phyloP scores from a whole-genome alignment of 1,284 basidiomycete genomes.

The Schizopora paradoxa region DNA sequence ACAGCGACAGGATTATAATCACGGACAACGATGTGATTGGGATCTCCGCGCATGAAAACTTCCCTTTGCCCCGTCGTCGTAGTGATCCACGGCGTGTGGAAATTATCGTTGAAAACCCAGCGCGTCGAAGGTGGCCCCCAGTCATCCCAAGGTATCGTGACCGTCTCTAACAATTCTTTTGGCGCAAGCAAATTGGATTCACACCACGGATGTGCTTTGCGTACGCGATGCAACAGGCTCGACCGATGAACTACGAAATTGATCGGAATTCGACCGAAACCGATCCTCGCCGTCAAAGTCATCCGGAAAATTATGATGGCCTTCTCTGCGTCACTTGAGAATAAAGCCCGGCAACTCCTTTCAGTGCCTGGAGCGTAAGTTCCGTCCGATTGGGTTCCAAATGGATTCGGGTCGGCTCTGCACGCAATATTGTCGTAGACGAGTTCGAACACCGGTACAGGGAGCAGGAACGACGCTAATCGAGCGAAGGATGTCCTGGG shows the following conservation, averaged over 20 bases:
- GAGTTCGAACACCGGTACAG: too few relatives aligned
- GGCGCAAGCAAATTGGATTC: background rate
- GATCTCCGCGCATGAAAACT: slow-evolving; percentile 24
- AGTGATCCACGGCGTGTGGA: slow-evolving; percentile 43
- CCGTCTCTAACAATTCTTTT: background rate
- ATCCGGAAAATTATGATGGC: slow-evolving; percentile 38
- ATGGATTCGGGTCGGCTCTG: slow-evolving; percentile 42
- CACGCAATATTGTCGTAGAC: too few relatives aligned
- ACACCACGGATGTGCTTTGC: slow-evolving; percentile 8
- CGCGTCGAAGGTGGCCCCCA: slow-evolving; percentile 41
- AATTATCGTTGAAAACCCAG: slow-evolving; percentile 36
- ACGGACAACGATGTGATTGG: slow-evolving; percentile 28
- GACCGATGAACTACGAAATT: slow-evolving; percentile 38
- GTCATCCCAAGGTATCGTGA: slow-evolving; percentile 31
- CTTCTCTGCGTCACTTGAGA: slow-evolving; percentile 30
- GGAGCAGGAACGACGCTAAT: slow-evolving; percentile 30
- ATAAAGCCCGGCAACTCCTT: slow-evolving; percentile 22
- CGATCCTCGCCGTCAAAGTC: slow-evolving; percentile 6
- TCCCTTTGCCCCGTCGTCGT: slow-evolving; percentile 42
- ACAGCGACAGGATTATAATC: slow-evolving; percentile 39
- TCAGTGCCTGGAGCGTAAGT: slow-evolving; percentile 10
- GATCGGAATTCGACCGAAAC: slow-evolving; percentile 16
- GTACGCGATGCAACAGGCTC: slow-evolving; percentile 26
- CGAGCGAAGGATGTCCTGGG: slow-evolving; percentile 15
- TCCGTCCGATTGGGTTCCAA: slow-evolving; percentile 19